Base-by-base conservation (phyloP, 345 rosid genomes). In the Camelina hispida region DNA sequence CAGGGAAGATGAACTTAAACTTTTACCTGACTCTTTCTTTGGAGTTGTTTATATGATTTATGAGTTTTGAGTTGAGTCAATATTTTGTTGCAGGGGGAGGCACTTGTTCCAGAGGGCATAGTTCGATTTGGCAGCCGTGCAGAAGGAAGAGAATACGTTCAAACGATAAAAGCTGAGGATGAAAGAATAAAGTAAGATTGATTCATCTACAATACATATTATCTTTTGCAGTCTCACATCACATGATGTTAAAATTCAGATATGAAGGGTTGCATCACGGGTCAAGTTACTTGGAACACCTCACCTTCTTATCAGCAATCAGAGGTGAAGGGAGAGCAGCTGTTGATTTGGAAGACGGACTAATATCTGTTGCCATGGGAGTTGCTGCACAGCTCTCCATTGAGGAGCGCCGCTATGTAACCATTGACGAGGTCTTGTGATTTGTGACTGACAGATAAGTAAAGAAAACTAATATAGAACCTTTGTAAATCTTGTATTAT, bases 381-480 rank as follows among this genome's bases (percentile, higher is more conserved):
- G 96, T 94, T 76, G 98, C 98, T 56, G 98, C 96, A 25, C 98
- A 94, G 79, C 84, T 85, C 66, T 94, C 98, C 11, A 94, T 94
- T 62, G 88, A 86, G 74, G 78, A 84, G 56, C 89, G 92, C 25
- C 83, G 87, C 42, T 84, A 85, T 80, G 88, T 95, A 28, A 80
- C 79, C 11, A 84, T 90, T 17, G 73, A 82, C 4, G 99, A 95
- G 84, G 92, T 89, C 76, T 64, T 86, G 74, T 59, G 53, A 70
- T 60, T 66, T 84, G 67, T 63, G 42, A 43, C 55, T 17, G 46
- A 9, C 30, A 55, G 14, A 40, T 44, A 37, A 20, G 34, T 42
- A 67, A 67, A 54, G 73, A 83, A 35, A 72, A n/a, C 37, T 32
- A 47, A n/a, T 38, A 6, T 30, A 47, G 23, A 51, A 48, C 59